These are phyloP conservation scores for Clathrus columnatus DNA, from an alignment of 768 basidiomycete species.

Conservation along the genomic window DNA sequence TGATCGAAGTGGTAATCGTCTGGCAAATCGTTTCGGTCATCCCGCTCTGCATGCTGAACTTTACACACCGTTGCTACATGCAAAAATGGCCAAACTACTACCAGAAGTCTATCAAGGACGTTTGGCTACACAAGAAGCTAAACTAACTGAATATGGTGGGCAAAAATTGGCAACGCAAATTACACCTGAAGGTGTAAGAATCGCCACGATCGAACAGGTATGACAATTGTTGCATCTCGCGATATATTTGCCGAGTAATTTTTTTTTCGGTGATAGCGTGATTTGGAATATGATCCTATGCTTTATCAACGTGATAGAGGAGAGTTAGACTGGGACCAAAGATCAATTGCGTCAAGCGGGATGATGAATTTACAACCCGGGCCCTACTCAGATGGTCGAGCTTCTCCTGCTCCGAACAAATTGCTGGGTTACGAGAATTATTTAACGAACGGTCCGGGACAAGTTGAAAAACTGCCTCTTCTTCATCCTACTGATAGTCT, in stretches of 20 bases:
- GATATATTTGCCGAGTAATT: not conserved
- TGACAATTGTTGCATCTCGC: conserved; percentile 6
- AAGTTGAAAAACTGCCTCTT: conserved; percentile 6
- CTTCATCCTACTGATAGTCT: conserved; percentile 2
- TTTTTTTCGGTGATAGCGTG: conserved; percentile 31
- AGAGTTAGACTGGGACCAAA: conserved; percentile 82
- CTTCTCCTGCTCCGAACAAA: conserved; percentile 3
- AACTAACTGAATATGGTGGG: conserved; percentile 69
- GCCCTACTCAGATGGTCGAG: conserved; percentile 2
- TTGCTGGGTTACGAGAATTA: conserved; percentile 7
- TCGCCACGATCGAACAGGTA: conserved; percentile 74
- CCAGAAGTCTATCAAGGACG: conserved; percentile 70
- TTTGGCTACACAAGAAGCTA: conserved; percentile 52
- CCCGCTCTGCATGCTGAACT: conserved; percentile 82
- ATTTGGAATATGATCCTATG: conserved; percentile 76
- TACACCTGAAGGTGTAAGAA: conserved; percentile 70
- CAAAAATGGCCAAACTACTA: conserved; percentile 74
- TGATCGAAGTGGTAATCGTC: conserved; percentile 61
- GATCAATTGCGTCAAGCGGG: conserved; percentile 52
- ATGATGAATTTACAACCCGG: not conserved
- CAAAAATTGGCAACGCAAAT: conserved; percentile 67
- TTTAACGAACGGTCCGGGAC: conserved; percentile 1
- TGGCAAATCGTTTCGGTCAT: conserved; percentile 91
- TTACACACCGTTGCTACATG: conserved; percentile 83
- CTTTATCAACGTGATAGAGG: conserved; percentile 74